Base-by-base conservation (phyloP, 495 filamentous ascomycete species). In the Rusavskia elegans region DNA sequence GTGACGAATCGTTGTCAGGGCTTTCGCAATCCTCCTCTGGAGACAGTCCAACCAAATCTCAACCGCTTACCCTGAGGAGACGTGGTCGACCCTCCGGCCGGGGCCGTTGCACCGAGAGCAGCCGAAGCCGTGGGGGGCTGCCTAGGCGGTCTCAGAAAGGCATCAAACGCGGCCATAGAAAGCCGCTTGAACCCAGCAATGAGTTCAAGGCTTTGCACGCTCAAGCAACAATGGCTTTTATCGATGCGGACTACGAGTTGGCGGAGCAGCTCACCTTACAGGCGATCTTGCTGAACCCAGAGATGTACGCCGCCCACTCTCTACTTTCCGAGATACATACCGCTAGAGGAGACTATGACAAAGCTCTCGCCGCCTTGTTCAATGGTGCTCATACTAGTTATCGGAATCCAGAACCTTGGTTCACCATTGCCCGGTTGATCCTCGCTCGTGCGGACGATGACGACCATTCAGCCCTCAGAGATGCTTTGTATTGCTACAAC, bases 261-360 rank as follows among this genome's bases (percentile, higher is more conserved):
- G 83, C 87, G 11, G 70, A 78, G 30, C 68, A 78, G 2, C 69
- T 77, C 42, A 76, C 83, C 11, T 68, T 73, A 45, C 77, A 80
- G 59, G 84, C 88, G 11, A 80, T 94, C 49, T 77, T 84, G 52
- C 74, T 82, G 58, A 94, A 95, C 61, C 84, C 85, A 14, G 89
- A 94, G 62, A 85, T 88, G 51, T 83, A 84, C 55, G 72, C 77
- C 20, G 83, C 88, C 27, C 88, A 90, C 75, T 79, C 76, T 19
- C 64, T 90, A 29, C 63, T 92, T 11, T 82, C 85, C 0, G 78
- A 87, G 30, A 80, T 89, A 45, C 80, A 84, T 59, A 63, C 80
- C 38, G 78, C 82, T 51, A 72, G 81, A 55, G 84, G 82, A 3
- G 72, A 87, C 42, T 71, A 75, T 39, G 74, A 82, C 52, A 79